A percentile compares a stretch with the other conserved stretches of the same genome.
Conservation (phyloP, 495 filamentous ascomycete genomes). For the Penicillium subrubescens region DNA sequence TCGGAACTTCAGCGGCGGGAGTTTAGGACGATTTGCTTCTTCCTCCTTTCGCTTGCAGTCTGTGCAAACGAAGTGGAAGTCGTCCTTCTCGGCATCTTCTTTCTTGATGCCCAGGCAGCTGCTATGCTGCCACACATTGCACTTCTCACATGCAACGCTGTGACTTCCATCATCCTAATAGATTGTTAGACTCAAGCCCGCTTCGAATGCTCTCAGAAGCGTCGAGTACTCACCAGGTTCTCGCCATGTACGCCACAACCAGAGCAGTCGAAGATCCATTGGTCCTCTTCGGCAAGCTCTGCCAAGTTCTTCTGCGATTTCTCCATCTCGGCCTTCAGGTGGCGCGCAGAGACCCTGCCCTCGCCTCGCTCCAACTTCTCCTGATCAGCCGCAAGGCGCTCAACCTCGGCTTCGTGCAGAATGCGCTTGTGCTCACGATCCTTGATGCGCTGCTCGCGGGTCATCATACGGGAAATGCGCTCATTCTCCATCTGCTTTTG, state of each 20-base stretch:
- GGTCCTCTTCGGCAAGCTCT: conserved; percentile 73
- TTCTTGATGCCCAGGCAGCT: conserved; percentile 81
- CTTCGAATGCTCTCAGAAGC: background rate
- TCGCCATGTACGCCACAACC: conserved; percentile 86
- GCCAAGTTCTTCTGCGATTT: conserved; percentile 71
- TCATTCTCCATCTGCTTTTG: conserved; percentile 72
- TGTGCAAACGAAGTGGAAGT: conserved; percentile 86
- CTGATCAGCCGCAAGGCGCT: conserved; percentile 75
- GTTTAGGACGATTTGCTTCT: conserved; percentile 64
- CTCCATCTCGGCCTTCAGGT: conserved; percentile 76
- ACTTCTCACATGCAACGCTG: conserved; percentile 92
- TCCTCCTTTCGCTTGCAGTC: conserved; percentile 71
- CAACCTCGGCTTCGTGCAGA: conserved; percentile 79
- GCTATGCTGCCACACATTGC: conserved; percentile 96
- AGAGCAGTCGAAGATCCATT: conserved; percentile 93
- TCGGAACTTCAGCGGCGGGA: conserved; percentile 69
- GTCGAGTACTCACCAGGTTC: conserved; percentile 58
- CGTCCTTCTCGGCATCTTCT: conserved; percentile 76
- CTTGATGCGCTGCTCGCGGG: conserved; percentile 78
- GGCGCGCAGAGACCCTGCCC: conserved; percentile 73
- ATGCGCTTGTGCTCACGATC: conserved; percentile 81
- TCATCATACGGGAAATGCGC: conserved; percentile 78
- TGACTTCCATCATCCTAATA: conserved; percentile 85
- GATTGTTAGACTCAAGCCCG: conserved; percentile 11
- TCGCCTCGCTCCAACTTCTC: conserved; percentile 63